Conservation (phyloP, 2,329 filamentous ascomycete species). For the Apiospora marii region DNA sequence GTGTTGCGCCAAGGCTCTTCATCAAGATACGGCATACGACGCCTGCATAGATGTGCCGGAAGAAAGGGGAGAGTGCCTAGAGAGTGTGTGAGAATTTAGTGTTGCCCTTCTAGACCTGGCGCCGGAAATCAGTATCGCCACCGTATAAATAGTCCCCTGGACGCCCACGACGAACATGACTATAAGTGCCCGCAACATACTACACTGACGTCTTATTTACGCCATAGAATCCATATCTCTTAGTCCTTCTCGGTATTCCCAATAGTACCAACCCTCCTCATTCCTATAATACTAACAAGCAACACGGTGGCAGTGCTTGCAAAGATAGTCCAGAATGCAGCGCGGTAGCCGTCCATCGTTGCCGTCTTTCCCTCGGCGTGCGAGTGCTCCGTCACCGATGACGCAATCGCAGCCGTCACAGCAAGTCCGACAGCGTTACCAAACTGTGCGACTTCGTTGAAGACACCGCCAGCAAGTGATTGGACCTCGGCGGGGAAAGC, state of each 20-base stretch:
- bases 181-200: too few relatives aligned
- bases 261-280: conserved; percentile 56
- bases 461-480: conserved; percentile 66
- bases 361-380: conserved; percentile 35
- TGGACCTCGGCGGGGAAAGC: conserved; percentile 62
- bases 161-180: not conserved
- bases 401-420: conserved; percentile 56
- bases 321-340: conserved; percentile 62
- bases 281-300: conserved; percentile 49
- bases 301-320: conserved; percentile 50
- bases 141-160: not conserved
- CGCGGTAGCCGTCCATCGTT: conserved; percentile 59
- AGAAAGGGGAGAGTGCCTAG: not conserved
- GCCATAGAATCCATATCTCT: conserved; percentile 28
- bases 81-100: not conserved
- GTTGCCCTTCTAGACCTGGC: conserved; percentile 27
- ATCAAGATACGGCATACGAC: conserved; percentile 11
- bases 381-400: conserved; percentile 52
- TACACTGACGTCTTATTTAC: conserved; percentile 35
- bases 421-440: conserved; percentile 62
- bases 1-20: conserved; percentile 4
- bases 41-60: not conserved
- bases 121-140: not conserved
- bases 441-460: conserved; percentile 66
- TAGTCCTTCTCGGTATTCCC: conserved; percentile 52